Percentiles rank a stretch among this genome's conserved stretches.
Evolutionary conservation across 768 basidiomycete species (phyloP).

Genomic region (Termitomyces sp.): DNA sequence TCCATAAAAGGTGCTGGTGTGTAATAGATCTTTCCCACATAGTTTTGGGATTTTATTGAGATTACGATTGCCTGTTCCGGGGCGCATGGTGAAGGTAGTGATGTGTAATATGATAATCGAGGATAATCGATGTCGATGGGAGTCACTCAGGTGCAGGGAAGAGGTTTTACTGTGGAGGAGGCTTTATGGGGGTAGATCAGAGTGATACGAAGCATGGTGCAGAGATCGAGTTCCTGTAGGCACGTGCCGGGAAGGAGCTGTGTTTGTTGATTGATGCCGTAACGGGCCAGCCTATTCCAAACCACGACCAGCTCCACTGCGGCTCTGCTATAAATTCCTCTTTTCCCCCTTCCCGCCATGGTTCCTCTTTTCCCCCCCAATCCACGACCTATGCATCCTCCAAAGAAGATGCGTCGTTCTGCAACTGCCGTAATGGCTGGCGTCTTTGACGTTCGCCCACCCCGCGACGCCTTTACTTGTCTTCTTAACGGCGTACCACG

Average conservation of each 20-base stretch:
- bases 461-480: constrained; percentile 76
- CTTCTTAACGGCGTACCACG: constrained; percentile 71
- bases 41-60: not conserved
- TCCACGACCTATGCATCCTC: constrained; percentile 26
- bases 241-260: constrained; percentile 41
- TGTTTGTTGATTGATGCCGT: constrained; percentile 54
- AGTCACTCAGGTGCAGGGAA: not conserved
- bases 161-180: not conserved
- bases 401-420: constrained; percentile 50
- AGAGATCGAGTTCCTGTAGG: constrained; percentile 33
- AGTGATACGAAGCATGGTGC: constrained; percentile 36
- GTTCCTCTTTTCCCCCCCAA: constrained; percentile 27
- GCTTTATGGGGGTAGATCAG: constrained; percentile 8
- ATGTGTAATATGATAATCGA: not conserved
- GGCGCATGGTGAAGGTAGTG: not conserved
- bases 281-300: constrained; percentile 42
- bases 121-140: constrained; percentile 6
- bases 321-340: constrained; percentile 32
- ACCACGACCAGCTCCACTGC: constrained; percentile 51
- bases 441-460: constrained; percentile 61
- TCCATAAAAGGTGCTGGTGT: not conserved
- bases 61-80: not conserved
- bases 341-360: constrained; percentile 21
- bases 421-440: constrained; percentile 78
- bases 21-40: not conserved